Base-by-base conservation (phyloP, 83 land plant species). In the Thuja plicata region DNA sequence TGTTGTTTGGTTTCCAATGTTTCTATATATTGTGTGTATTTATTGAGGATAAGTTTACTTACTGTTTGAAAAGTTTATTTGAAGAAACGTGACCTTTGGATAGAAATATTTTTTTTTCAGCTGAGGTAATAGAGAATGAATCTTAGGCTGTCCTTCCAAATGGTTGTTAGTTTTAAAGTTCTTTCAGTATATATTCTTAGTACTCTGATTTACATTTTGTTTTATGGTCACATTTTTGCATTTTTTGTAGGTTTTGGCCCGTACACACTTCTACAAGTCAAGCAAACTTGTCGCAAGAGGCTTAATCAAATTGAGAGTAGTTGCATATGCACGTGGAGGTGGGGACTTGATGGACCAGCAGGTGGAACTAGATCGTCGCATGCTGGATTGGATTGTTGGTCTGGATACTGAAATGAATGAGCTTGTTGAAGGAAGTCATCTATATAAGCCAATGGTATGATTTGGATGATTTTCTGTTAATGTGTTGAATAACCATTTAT, bases 351-450 rank as follows among this genome's bases (percentile, higher is more conserved):
- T 89, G 91, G 91, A 90, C 62, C 91, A 90, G 74, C 91, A 90
- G 57, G 91, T 90, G 70, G 91, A 90, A 87, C 84, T 90, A 45
- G 91, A 90, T 71, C 91, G 91, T 16, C 87, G 91, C 10, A 90
- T 90, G 81, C 84, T 90, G 30, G 91, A 90, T 76, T 90, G 91
- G 91, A 89, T 90, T 85, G 91, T 90, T 10, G 91, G 91, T 54
- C 91, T 90, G 37, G 91, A 90, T 43, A 90, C 91, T 19, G 91
- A 90, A 60, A 90, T 90, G 91, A 86, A 90, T 84, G 91, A 90
- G 84, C 91, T 90, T 55, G 91, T 90, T 41, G 91, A 90, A 46
- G 91, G 91, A 48, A 88, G 91, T 32, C 88, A 89, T 85, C 66
- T 90, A 27, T 90, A 90, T 46, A 88, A 79, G 90, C 91, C 91